phyloP scores from a whole-genome alignment of 2,329 filamentous ascomycete species.

The Alternaria solani region DNA sequence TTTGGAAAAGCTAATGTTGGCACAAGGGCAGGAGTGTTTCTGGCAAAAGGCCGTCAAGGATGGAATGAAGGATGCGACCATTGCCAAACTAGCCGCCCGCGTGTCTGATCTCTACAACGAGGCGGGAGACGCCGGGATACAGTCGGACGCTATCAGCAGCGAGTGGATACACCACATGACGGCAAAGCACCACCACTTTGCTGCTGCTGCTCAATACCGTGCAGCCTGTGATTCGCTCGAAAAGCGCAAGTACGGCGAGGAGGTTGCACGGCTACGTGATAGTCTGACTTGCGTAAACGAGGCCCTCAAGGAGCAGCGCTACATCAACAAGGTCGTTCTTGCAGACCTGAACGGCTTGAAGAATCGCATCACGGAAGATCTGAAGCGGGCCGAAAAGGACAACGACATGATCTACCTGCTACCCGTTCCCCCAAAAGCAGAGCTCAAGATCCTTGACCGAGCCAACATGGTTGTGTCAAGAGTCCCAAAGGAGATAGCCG shows the following conservation, averaged over 20 bases:
- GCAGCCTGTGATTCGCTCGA: constrained; percentile 91
- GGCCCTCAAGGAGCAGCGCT: constrained; percentile 82
- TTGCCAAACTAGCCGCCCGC: constrained; percentile 87
- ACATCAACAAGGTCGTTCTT: constrained; percentile 81
- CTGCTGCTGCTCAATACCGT: constrained; percentile 90
- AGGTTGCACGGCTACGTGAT: constrained; percentile 85
- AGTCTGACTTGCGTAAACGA: constrained; percentile 84
- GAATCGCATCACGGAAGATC: constrained; percentile 80
- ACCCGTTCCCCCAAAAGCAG: constrained; percentile 84
- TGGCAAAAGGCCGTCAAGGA: constrained; percentile 98
- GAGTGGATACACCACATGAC: constrained; percentile 99
- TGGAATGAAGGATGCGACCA: constrained; percentile 87
- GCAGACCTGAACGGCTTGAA: constrained; percentile 86
- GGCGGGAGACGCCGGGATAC: constrained; percentile 84
- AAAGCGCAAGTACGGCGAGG: constrained; percentile 93
- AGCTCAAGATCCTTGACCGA: constrained; percentile 83
- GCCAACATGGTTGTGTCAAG: constrained; percentile 86
- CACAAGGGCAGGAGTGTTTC: constrained; percentile 95
- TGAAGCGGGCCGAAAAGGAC: constrained; percentile 93
- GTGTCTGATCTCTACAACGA: constrained; percentile 90
- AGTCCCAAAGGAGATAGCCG: constrained; percentile 80
- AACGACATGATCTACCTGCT: constrained; percentile 96
- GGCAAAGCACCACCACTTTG: constrained; percentile 97
- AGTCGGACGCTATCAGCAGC: constrained; percentile 87
- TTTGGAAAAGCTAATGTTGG: constrained; percentile 82